Conservation (phyloP, 2,329 filamentous ascomycete species). For the Thermothelomyces thermophilus region DNA sequence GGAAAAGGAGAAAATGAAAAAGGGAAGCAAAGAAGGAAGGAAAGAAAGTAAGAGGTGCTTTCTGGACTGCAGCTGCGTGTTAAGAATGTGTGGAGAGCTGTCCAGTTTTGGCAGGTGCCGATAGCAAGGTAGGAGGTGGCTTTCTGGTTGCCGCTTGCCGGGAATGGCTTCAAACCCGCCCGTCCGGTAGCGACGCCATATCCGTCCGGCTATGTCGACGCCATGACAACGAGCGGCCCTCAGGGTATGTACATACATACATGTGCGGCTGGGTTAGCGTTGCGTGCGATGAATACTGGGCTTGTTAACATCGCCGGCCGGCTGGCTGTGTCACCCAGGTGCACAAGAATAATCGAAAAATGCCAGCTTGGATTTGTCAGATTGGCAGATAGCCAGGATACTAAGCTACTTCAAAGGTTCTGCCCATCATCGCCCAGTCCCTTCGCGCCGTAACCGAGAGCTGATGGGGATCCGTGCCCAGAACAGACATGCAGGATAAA, state of each 20-base stretch:
- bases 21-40: no score
- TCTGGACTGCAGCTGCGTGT: conserved; percentile 11
- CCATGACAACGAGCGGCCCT: neutral
- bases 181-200: conserved; percentile 16
- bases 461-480: neutral
- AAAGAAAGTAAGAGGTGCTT: conserved; percentile 7
- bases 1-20: no score
- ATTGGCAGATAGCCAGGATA: no score
- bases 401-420: no score
- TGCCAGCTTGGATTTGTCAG: conserved; percentile 4
- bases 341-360: neutral
- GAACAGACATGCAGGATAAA: conserved; percentile 18
- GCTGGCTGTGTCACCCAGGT: no score
- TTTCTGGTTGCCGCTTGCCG: conserved; percentile 8
- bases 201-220: neutral
- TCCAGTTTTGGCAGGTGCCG: conserved; percentile 18
- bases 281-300: no score
- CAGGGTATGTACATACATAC: no score
- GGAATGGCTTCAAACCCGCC: conserved; percentile 16
- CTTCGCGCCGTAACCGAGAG: conserved; percentile 8
- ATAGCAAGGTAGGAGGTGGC: conserved; percentile 9
- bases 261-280: neutral
- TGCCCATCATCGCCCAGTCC: conserved; percentile 1
- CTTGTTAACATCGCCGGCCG: no score
- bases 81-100: conserved; percentile 16